phyloP scores from a whole-genome alignment of 1,139 yeast genomes.

The Geotrichum bryndzae region DNA sequence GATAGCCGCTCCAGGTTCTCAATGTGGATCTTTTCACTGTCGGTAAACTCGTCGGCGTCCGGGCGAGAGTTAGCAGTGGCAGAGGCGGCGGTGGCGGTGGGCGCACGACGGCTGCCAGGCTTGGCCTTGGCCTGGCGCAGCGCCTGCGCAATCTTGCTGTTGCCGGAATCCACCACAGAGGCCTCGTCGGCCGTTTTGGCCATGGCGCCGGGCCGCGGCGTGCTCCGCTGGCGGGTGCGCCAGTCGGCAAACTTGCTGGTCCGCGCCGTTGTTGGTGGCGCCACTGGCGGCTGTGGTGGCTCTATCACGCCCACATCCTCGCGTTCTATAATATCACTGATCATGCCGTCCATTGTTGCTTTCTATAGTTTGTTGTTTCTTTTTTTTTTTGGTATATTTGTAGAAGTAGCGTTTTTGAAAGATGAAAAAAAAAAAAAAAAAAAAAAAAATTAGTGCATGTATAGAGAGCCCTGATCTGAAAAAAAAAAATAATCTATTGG shows the following conservation, averaged over 20 bases:
- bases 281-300: slow-evolving; percentile 28
- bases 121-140: slow-evolving; percentile 4
- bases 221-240: slow-evolving; percentile 10
- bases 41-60: slow-evolving; percentile 47
- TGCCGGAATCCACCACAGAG: not conserved
- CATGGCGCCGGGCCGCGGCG: not conserved
- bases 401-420: not conserved
- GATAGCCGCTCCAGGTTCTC: slow-evolving; percentile 65
- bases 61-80: not conserved
- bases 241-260: slow-evolving; percentile 35
- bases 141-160: slow-evolving; percentile 10
- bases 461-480: too few relatives aligned
- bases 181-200: not conserved
- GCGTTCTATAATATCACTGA: slow-evolving; percentile 73
- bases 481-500: too few relatives aligned
- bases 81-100: not conserved
- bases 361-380: not conserved
- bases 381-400: too few relatives aligned
- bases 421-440: not conserved
- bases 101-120: not conserved
- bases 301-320: slow-evolving; percentile 42
- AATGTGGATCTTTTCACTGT: slow-evolving; percentile 65
- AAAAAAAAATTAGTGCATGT: too few relatives aligned
- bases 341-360: slow-evolving; percentile 48
- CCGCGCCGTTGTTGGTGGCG: slow-evolving; percentile 17